Evolutionary conservation across 805 yeast genomes (phyloP).

Genomic region (Metschnikowia corniflorae): DNA sequence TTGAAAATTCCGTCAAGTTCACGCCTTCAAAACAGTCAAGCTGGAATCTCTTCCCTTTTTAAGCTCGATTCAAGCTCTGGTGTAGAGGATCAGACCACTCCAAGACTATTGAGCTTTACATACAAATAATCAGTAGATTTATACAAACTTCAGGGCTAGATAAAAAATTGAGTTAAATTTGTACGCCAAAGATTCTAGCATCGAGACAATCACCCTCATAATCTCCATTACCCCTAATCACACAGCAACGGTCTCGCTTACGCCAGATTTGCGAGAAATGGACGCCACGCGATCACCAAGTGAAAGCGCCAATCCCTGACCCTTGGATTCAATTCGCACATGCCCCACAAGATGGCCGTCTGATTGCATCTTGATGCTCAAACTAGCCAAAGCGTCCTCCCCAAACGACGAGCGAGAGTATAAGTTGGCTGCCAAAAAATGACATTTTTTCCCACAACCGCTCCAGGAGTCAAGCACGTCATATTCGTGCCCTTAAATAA

Average conservation of each 20-base stretch:
- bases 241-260: too few species aligned
- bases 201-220: too few species aligned
- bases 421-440: conserved; percentile 88
- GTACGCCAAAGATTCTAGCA: too few species aligned
- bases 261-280: conserved; percentile 55
- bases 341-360: conserved; percentile 84
- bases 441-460: conserved; percentile 87
- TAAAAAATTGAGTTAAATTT: too few species aligned
- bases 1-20: conserved; percentile 12
- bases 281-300: conserved; percentile 92
- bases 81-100: background rate
- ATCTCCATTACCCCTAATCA: background rate
- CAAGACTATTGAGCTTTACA: conserved; percentile 6
- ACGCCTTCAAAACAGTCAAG: too few species aligned
- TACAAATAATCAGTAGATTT: conserved; percentile 2
- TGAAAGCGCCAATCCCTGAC: conserved; percentile 93
- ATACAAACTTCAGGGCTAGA: background rate
- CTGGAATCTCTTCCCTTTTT: too few species aligned
- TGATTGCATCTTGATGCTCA: conserved; percentile 81
- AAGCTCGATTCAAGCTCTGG: too few species aligned
- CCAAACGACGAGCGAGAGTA: conserved; percentile 93
- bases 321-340: conserved; percentile 93
- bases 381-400: conserved; percentile 94
- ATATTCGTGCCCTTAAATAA: conserved; percentile 83
- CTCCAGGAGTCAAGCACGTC: conserved; percentile 91